Conservation (phyloP, 2,329 filamentous ascomycete genomes). For the Alternaria sp. region DNA sequence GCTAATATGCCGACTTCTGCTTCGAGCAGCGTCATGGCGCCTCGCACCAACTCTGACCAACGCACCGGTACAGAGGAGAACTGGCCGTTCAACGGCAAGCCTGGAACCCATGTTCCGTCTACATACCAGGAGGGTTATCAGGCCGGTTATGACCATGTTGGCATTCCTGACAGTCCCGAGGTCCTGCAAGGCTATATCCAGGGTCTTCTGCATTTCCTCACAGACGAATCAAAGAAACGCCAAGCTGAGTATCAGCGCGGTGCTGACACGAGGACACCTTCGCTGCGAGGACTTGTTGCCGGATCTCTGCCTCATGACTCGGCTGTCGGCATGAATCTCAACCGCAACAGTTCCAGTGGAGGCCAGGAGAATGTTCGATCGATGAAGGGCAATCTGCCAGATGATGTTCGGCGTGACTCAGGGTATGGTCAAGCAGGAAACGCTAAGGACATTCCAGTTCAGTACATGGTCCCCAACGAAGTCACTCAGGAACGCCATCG, state of each 20-base stretch:
- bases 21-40: constrained; percentile 22
- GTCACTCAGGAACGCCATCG: constrained; percentile 26
- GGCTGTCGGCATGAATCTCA: constrained; percentile 39
- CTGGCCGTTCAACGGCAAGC: constrained; percentile 35
- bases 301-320: constrained; percentile 41
- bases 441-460: constrained; percentile 18
- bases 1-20: constrained; percentile 18
- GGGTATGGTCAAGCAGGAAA: constrained; percentile 27
- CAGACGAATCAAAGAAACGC: constrained; percentile 38
- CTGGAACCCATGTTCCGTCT: constrained; percentile 34
- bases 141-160: constrained; percentile 48
- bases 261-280: constrained; percentile 31
- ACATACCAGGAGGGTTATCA: constrained; percentile 53
- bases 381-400: constrained; percentile 17
- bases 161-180: constrained; percentile 43
- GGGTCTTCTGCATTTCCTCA: constrained; percentile 43
- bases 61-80: constrained; percentile 32
- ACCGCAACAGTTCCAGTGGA: constrained; percentile 21
- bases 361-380: constrained; percentile 42
- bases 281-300: constrained; percentile 40
- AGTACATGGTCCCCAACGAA: constrained; percentile 28
- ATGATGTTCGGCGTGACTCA: constrained; percentile 24
- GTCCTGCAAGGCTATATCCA: constrained; percentile 48
- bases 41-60: constrained; percentile 28
- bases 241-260: constrained; percentile 23